Conservation (phyloP, 495 filamentous ascomycete genomes). For the Podospora pseudocomata region DNA sequence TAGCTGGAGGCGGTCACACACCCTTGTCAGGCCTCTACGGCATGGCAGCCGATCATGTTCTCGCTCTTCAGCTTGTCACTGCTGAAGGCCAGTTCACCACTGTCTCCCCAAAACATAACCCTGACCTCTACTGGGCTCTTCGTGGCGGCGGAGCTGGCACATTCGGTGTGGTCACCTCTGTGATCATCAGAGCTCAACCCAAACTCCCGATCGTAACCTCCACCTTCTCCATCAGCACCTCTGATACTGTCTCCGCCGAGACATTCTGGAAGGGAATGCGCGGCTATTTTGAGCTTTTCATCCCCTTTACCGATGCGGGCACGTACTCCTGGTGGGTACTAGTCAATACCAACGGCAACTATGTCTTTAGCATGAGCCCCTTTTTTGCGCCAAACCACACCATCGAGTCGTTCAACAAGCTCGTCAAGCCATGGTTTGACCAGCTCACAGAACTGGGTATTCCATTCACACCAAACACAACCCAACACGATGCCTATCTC, state of each 20-base stretch:
- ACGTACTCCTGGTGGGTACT: conserved; percentile 4
- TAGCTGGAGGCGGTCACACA: conserved; percentile 42
- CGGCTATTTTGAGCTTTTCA: conserved; percentile 32
- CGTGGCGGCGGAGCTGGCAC: conserved; percentile 50
- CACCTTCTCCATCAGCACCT: conserved; percentile 36
- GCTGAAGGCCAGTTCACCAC: conserved; percentile 41
- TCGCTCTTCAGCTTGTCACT: conserved; percentile 44
- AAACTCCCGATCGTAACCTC: conserved; percentile 35
- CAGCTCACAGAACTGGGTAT: conserved; percentile 10
- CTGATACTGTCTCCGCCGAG: conserved; percentile 35
- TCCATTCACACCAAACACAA: conserved; percentile 5
- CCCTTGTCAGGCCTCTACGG: conserved; percentile 41
- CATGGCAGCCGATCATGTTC: conserved; percentile 47
- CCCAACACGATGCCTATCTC: background rate
- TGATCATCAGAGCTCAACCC: conserved; percentile 45
- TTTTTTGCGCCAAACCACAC: conserved; percentile 19
- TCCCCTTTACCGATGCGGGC: conserved; percentile 2
- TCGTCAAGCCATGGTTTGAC: conserved; percentile 14
- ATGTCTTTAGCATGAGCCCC: conserved; percentile 2
- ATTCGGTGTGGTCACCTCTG: conserved; percentile 51
- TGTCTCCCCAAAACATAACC: conserved; percentile 39
- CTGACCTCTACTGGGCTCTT: conserved; percentile 53
- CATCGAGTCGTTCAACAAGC: conserved; percentile 13
- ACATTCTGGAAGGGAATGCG: conserved; percentile 51
- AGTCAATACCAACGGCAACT: background rate